Evolutionary conservation across 495 filamentous ascomycete genomes (phyloP), one percentile per base, ranked within the genome.

Genomic region (Penicillium pancosmium): DNA sequence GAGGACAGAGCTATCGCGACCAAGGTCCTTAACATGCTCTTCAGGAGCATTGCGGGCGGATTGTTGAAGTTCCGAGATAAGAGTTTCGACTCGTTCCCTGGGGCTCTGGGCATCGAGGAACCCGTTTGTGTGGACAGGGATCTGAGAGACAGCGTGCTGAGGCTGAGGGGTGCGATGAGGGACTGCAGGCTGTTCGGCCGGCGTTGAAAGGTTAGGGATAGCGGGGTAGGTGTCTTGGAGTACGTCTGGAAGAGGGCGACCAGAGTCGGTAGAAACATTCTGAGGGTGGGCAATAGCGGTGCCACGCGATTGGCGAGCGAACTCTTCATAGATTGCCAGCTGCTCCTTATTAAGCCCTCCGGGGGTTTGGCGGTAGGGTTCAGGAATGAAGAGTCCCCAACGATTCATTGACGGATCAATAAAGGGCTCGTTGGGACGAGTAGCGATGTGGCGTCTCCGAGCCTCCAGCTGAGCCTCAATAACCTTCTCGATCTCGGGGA

Each of bases 291-390:
- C 77, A 7, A 82, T 56, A 48, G 53, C 63, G 1, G 85, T 77
- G 15, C 81, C 82, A 31, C 91, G 86, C 10, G 88, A 84, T 67
- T 93, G 90, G 44, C 92, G 83, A 5, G 90, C 91, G 72, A 99
- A 99, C 46, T 97, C 92, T 59, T 96, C 91, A 63, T 98, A 99
- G 44, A 99, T 93, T 13, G 89, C 90, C 78, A 97, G 84, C 69
- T 99, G 94, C 63, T 97, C 91, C 49, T 87, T 81, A 63, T 96
- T 98, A 3, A 99, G 78, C 7, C 95, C 94, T 40, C 83, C 84
- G 13, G 87, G 84, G 46, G 84, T 84, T 65, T 94, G 83, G 57
- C 92, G 90, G 77, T 89, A 98, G 7, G 93, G 93, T 61, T 92
- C 88, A 1, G 93, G 91, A 57, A 99, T 96, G 31, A 88, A 91